phyloP scores from a whole-genome alignment of 106 monocot genomes.

The Hemerocallis citrina region DNA sequence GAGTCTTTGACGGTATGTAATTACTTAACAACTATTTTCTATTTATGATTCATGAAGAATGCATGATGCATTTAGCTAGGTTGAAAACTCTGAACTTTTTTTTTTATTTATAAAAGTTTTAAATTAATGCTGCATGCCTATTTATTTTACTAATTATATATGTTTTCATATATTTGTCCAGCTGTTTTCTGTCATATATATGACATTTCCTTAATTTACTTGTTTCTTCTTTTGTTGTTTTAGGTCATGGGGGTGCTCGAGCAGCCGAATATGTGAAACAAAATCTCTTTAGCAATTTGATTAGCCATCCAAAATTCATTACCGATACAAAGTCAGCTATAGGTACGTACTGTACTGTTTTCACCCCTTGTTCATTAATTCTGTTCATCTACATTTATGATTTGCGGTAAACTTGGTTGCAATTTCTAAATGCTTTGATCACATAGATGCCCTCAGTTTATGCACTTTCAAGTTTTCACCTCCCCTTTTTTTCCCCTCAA shows the following conservation, averaged over 20 bases:
- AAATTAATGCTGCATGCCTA: not conserved
- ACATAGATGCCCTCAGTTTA: not conserved
- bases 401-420: not conserved
- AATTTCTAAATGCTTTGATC: not conserved
- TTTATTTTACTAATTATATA: not conserved
- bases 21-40: not conserved
- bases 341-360: constrained; percentile 14
- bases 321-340: constrained; percentile 47
- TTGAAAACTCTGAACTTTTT: not conserved
- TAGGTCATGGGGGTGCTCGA: constrained; percentile 45
- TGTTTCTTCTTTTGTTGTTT: not conserved
- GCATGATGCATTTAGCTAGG: not conserved
- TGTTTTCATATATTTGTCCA: not conserved
- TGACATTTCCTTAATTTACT: not conserved
- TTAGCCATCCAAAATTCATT: constrained; percentile 43
- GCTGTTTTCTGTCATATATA: not conserved
- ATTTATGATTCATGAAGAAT: not conserved
- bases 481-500: too few relatives aligned
- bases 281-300: constrained; percentile 44
- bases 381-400: not conserved
- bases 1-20: constrained; percentile 50
- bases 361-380: not conserved
- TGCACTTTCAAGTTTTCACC: not conserved
- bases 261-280: constrained; percentile 50
- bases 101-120: not conserved